A percentile compares a stretch with the other conserved stretches of the same genome.
These are phyloP conservation scores for Neophaeococcomyces aloes DNA, from an alignment of 2,329 filamentous ascomycete genomes.

Conservation along the genomic window DNA sequence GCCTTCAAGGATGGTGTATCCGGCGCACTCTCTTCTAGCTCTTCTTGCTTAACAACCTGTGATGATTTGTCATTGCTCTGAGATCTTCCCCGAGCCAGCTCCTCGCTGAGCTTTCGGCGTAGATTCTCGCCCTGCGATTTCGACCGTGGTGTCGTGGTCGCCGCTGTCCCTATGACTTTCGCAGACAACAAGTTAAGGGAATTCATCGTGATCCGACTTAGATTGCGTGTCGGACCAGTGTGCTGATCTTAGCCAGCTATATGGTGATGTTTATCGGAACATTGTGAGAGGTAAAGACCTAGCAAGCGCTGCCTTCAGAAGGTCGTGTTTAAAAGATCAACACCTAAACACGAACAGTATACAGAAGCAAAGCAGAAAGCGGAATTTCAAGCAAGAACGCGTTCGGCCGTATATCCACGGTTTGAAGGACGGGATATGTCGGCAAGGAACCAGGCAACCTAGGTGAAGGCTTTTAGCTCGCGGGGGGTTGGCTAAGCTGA, in stretches of 20 bases:
- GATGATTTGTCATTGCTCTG: conserved; percentile 33
- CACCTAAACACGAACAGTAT: background rate
- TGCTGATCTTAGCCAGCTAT: background rate
- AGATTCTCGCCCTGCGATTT: conserved; percentile 41
- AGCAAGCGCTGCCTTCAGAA: background rate
- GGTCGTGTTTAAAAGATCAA: background rate
- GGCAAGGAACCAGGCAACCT: background rate
- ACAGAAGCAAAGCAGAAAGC: background rate
- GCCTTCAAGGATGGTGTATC: conserved; percentile 19
- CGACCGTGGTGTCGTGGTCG: conserved; percentile 44
- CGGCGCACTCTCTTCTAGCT: conserved; percentile 22
- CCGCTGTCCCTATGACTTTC: conserved; percentile 56
- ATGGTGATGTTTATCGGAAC: conserved; percentile 1
- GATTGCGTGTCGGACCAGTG: background rate
- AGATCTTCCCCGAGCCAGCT: conserved; percentile 31
- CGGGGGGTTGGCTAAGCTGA: background rate
- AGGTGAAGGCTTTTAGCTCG: background rate
- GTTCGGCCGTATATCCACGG: background rate
- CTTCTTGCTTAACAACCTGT: conserved; percentile 24
- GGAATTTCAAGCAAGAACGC: background rate
- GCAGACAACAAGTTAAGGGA: conserved; percentile 88
- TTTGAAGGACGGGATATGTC: background rate
- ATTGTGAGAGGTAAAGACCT: background rate
- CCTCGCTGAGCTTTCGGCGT: conserved; percentile 24
- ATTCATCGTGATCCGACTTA: conserved; percentile 55